Percentiles rank a stretch among this genome's conserved stretches.
phyloP scores from a whole-genome alignment of 2,329 filamentous ascomycete species.

The Ascochyta pisi region DNA sequence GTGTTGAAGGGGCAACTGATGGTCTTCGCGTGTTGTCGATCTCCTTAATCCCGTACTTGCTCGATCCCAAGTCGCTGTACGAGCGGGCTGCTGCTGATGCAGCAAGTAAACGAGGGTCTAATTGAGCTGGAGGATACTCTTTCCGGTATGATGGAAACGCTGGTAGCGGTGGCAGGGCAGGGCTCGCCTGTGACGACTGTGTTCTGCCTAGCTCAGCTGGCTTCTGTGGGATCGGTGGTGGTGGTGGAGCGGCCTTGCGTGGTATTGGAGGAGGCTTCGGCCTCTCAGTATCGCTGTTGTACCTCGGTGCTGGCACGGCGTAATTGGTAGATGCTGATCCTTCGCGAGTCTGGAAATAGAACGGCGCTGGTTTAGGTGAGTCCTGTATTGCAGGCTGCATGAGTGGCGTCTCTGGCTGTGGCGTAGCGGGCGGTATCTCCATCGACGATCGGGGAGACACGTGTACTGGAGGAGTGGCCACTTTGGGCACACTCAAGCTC shows the following conservation, averaged over 20 bases:
- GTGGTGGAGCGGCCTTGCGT: conserved; percentile 20
- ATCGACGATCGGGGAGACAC: conserved; percentile 39
- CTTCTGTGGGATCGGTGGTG: conserved; percentile 31
- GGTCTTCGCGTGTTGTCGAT: conserved; percentile 10
- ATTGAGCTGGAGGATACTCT: conserved; percentile 52
- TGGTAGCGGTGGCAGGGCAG: conserved; percentile 13
- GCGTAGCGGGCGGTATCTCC: conserved; percentile 28
- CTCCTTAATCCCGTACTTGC: conserved; percentile 21
- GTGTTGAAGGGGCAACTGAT: conserved; percentile 5
- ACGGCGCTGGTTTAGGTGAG: conserved; percentile 28
- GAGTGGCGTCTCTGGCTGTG: conserved; percentile 26
- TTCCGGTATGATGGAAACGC: conserved; percentile 55
- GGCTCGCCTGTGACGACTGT: conserved; percentile 13
- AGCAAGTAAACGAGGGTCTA: conserved; percentile 34
- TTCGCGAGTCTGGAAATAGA: conserved; percentile 35
- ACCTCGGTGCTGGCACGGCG: conserved; percentile 22
- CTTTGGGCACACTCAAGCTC: conserved; percentile 18
- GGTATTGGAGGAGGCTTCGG: conserved; percentile 15
- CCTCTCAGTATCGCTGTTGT: conserved; percentile 22
- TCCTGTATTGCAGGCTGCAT: conserved; percentile 18
- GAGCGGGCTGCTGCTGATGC: conserved; percentile 43
- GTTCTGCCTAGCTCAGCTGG: conserved; percentile 21
- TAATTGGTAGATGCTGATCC: conserved; percentile 22
- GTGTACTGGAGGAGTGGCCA: conserved; percentile 26
- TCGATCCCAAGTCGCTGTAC: conserved; percentile 32